Evolutionary conservation across 1,284 basidiomycete genomes (phyloP).

Genomic region (Rhodotorula sp.): DNA sequence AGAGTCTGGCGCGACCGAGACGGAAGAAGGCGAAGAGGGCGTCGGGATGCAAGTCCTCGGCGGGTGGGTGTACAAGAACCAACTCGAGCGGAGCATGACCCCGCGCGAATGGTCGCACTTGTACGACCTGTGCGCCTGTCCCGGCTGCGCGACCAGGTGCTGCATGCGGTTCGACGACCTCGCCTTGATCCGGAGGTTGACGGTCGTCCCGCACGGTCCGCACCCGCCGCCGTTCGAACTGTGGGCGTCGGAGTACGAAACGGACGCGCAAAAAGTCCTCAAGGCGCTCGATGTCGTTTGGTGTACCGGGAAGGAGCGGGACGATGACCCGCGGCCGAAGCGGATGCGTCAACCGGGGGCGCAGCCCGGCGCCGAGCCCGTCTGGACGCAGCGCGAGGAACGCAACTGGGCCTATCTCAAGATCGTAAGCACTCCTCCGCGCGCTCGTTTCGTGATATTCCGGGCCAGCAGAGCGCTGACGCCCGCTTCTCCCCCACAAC

Average conservation of each 20-base stretch:
- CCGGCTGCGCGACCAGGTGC: slow-evolving; percentile 33
- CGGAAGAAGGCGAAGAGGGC: slow-evolving; percentile 40
- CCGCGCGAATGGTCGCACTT: slow-evolving; percentile 37
- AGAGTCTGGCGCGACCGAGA: slow-evolving; percentile 39
- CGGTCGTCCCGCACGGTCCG: slow-evolving; percentile 33
- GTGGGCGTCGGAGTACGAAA: slow-evolving; percentile 32
- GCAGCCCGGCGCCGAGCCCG: slow-evolving; percentile 12
- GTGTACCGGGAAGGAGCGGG: slow-evolving; percentile 30
- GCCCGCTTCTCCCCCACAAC: no score
- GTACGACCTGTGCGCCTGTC: slow-evolving; percentile 41
- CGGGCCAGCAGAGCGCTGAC: background rate
- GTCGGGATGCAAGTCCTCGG: slow-evolving; percentile 40
- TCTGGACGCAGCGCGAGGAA: slow-evolving; percentile 33
- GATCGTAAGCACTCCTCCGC: slow-evolving; percentile 16
- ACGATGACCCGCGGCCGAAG: slow-evolving; percentile 14
- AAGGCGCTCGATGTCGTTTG: slow-evolving; percentile 36
- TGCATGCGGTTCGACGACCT: slow-evolving; percentile 34
- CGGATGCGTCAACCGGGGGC: slow-evolving; percentile 15
- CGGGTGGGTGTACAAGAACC: slow-evolving; percentile 39
- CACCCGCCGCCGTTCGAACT: slow-evolving; percentile 34
- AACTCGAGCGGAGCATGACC: slow-evolving; percentile 23
- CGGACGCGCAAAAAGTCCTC: slow-evolving; percentile 31
- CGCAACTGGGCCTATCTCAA: slow-evolving; percentile 40
- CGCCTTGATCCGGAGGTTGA: slow-evolving; percentile 28
- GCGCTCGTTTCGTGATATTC: no score